Evolutionary conservation across 305 asterid species (phyloP).

Genomic region (Petunia hybrid): DNA sequence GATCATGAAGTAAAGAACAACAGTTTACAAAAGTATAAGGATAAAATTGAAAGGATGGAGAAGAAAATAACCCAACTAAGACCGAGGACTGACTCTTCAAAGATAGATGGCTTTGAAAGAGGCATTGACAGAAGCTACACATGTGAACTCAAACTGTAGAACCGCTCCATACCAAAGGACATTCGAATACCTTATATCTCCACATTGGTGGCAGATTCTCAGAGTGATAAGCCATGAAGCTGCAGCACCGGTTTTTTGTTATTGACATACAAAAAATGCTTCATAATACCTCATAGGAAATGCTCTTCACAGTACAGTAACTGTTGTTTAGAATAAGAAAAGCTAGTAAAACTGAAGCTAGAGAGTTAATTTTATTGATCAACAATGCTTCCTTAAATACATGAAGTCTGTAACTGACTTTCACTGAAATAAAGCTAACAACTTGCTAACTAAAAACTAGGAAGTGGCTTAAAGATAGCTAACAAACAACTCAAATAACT

Average conservation of each 20-base stretch:
- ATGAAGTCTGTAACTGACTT: too few species aligned
- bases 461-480: too few species aligned
- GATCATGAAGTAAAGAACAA: too few species aligned
- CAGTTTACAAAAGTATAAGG: conserved; percentile 61
- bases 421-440: too few species aligned
- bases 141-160: conserved; percentile 36
- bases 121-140: conserved; percentile 58
- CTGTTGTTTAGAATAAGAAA: background rate
- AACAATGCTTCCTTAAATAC: too few species aligned
- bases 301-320: background rate
- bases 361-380: too few species aligned
- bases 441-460: too few species aligned
- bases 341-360: too few species aligned
- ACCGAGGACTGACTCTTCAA: conserved; percentile 71
- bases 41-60: conserved; percentile 69
- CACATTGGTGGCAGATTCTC: conserved; percentile 41
- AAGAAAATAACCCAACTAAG: conserved; percentile 74
- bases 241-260: background rate
- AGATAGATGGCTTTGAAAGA: conserved; percentile 75
- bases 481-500: too few species aligned
- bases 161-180: conserved; percentile 36
- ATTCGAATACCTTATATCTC: conserved; percentile 46
- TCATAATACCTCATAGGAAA: background rate
- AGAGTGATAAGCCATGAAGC: conserved; percentile 24
- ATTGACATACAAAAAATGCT: background rate